phyloP scores from a whole-genome alignment of 2,329 filamentous ascomycete genomes.

The Xylaria hypoxylon region DNA sequence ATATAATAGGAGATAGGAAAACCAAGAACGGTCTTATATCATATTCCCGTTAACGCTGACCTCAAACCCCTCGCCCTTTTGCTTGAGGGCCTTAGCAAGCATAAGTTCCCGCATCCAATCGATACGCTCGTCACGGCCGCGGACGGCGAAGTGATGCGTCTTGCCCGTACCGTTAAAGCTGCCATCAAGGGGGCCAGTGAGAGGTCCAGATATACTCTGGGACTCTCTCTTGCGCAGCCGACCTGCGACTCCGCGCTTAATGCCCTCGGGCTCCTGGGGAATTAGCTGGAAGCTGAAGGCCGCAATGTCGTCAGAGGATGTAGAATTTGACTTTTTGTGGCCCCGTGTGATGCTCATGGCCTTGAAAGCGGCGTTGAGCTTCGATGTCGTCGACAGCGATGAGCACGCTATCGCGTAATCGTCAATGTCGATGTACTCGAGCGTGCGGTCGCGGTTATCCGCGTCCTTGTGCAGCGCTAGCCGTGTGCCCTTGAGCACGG shows the following conservation, averaged over 20 bases:
- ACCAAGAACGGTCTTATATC: slow-evolving; percentile 60
- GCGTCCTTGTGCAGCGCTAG: slow-evolving; percentile 79
- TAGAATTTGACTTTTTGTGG: slow-evolving; percentile 56
- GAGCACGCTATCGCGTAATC: slow-evolving; percentile 91
- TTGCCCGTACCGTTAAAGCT: slow-evolving; percentile 74
- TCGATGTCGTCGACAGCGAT: slow-evolving; percentile 77
- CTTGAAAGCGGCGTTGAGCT: slow-evolving; percentile 89
- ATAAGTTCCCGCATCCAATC: slow-evolving; percentile 97
- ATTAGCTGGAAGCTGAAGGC: slow-evolving; percentile 90
- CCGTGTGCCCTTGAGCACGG: slow-evolving; percentile 81
- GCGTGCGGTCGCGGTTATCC: slow-evolving; percentile 64
- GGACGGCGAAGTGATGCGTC: slow-evolving; percentile 94
- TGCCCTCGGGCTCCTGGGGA: slow-evolving; percentile 70
- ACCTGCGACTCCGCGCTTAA: slow-evolving; percentile 57
- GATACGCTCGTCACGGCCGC: slow-evolving; percentile 87
- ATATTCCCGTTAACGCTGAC: slow-evolving; percentile 84
- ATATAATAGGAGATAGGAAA: not conserved
- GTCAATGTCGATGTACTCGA: slow-evolving; percentile 87
- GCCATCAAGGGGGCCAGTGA: slow-evolving; percentile 48
- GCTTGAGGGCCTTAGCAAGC: slow-evolving; percentile 87
- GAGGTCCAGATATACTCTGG: slow-evolving; percentile 52
- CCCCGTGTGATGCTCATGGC: slow-evolving; percentile 72
- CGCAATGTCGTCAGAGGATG: slow-evolving; percentile 64
- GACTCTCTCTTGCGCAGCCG: slow-evolving; percentile 67
- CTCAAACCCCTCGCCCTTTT: slow-evolving; percentile 86